Conservation (phyloP, 371 early-diverging fungal genomes). For the Zopfochytrium polystomum region DNA sequence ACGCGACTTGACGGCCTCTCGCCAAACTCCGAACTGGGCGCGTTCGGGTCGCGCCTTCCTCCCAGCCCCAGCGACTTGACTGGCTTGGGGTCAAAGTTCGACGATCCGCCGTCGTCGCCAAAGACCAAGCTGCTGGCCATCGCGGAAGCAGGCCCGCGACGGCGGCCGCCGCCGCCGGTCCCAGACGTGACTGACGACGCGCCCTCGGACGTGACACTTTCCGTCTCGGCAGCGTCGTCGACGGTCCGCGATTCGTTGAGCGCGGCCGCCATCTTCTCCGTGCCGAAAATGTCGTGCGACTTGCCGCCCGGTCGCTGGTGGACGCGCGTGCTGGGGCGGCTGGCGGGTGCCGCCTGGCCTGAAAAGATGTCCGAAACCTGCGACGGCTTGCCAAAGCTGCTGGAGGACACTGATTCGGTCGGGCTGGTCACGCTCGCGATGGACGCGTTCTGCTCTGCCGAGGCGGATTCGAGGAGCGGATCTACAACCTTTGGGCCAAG, state of each 20-base stretch:
- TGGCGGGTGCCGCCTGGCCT: conserved; percentile 8
- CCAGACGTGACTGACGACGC: background rate
- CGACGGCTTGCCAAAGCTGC: too few species aligned
- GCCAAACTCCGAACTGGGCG: conserved; percentile 16
- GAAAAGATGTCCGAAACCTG: too few species aligned
- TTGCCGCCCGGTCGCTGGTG: conserved; percentile 42
- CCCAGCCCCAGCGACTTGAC: too few species aligned
- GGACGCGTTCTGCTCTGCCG: too few species aligned
- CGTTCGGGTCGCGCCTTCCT: conserved; percentile 27
- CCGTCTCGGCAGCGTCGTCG: conserved; percentile 11
- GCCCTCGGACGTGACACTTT: too few species aligned
- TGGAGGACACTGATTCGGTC: conserved; percentile 10
- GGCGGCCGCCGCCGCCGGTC: too few species aligned
- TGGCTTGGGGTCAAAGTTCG: too few species aligned
- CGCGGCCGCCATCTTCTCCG: conserved; percentile 10
- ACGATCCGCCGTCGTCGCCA: background rate
- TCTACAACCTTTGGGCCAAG: conserved; percentile 35
- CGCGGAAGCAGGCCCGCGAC: conserved; percentile 10
- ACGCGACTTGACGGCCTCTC: conserved; percentile 27
- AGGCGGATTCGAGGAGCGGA: conserved; percentile 14
- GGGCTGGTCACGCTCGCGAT: conserved; percentile 3
- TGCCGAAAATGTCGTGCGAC: conserved; percentile 31
- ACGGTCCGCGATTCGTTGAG: conserved; percentile 12
- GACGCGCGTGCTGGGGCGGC: conserved; percentile 41
- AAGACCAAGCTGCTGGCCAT: too few species aligned